Evolutionary conservation across 2,329 filamentous ascomycete species (phyloP).

Genomic region (Fonsecaea multimorphosa): DNA sequence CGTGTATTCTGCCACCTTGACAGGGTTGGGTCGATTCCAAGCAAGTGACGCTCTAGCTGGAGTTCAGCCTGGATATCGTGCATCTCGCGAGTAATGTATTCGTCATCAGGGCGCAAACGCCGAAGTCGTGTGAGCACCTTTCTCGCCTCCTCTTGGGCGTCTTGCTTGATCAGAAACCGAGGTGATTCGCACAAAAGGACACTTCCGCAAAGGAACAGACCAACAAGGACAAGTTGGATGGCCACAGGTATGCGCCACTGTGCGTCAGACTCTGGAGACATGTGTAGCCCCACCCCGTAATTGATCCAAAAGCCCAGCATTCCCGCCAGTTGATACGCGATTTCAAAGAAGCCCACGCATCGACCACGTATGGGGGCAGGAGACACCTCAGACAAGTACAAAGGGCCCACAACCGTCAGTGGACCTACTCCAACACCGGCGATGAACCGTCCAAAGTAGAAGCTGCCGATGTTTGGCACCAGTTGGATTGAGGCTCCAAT

Average conservation of each 20-base stretch:
- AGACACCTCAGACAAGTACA: slow-evolving; percentile 46
- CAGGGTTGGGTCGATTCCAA: too few relatives aligned
- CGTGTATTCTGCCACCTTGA: too few relatives aligned
- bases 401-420: slow-evolving; percentile 44
- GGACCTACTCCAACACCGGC: slow-evolving; percentile 45
- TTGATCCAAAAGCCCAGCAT: slow-evolving; percentile 49
- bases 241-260: slow-evolving; percentile 43
- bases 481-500: too few relatives aligned
- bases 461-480: too few relatives aligned
- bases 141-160: slow-evolving; percentile 70
- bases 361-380: slow-evolving; percentile 45
- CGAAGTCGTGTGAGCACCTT: slow-evolving; percentile 63
- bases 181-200: slow-evolving; percentile 45
- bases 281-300: slow-evolving; percentile 43
- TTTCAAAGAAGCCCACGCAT: slow-evolving; percentile 45
- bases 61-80: slow-evolving; percentile 68
- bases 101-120: slow-evolving; percentile 58
- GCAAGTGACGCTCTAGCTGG: too few relatives aligned
- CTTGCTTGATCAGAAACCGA: slow-evolving; percentile 61
- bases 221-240: slow-evolving; percentile 43
- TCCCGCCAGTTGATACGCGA: slow-evolving; percentile 44
- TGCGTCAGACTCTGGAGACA: slow-evolving; percentile 25
- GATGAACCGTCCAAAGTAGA: slow-evolving; percentile 43
- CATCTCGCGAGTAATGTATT: slow-evolving; percentile 64
- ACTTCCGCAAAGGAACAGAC: slow-evolving; percentile 42